Conservation (phyloP, 2,329 filamentous ascomycete genomes). For the Venturia carpophila region DNA sequence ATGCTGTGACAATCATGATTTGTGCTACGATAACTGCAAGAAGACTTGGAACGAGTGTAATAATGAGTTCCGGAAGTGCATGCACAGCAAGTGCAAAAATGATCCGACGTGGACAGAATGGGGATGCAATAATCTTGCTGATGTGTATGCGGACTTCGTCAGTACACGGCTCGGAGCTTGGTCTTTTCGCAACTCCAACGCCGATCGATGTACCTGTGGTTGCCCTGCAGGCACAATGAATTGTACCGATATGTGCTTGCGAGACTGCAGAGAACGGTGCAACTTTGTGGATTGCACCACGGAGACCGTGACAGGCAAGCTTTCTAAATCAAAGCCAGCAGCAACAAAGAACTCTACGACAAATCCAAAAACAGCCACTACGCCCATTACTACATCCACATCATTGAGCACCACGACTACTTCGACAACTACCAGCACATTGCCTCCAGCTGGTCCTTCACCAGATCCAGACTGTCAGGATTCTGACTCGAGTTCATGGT, state of each 20-base stretch:
- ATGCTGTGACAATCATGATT: conserved; percentile 16
- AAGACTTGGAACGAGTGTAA: conserved; percentile 15
- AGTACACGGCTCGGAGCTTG: conserved; percentile 5
- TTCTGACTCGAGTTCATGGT: not conserved
- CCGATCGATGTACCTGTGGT: conserved; percentile 9
- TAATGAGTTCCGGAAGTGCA: conserved; percentile 8
- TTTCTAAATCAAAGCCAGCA: not conserved
- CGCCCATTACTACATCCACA: not conserved
- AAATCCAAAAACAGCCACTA: not conserved
- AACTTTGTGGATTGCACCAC: conserved; percentile 8
- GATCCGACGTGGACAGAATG: conserved; percentile 1
- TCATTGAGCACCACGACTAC: not conserved
- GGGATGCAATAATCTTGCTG: conserved; percentile 13
- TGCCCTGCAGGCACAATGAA: conserved; percentile 10
- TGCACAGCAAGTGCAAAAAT: conserved; percentile 2
- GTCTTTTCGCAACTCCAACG: conserved; percentile 5
- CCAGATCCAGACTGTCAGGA: not conserved
- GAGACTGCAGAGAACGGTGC: conserved; percentile 10
- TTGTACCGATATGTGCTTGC: conserved; percentile 16
- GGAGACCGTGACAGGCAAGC: not conserved
- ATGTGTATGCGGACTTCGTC: conserved; percentile 12
- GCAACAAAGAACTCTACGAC: not conserved
- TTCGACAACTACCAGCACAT: not conserved
- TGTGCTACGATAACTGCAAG: conserved; percentile 16
- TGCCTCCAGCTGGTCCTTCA: not conserved